Percentiles rank a stretch among this genome's conserved stretches.
Evolutionary conservation across 1,284 basidiomycete species (phyloP).

Genomic region (Erythrobasidium hasegawianum): DNA sequence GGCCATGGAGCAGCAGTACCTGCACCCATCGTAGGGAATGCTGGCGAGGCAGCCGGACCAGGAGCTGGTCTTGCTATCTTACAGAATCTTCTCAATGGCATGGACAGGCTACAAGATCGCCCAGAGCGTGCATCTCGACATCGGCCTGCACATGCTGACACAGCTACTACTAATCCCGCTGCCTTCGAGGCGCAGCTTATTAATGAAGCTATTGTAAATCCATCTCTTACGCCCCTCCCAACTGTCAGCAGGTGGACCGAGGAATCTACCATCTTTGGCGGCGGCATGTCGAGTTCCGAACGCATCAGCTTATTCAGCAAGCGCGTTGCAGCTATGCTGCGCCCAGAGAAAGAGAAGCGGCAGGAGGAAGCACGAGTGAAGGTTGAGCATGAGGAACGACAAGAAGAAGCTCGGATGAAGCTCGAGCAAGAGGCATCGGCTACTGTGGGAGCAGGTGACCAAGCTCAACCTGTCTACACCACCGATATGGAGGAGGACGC

Average conservation of each 20-base stretch:
- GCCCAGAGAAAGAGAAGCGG: conserved; percentile 52
- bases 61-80: conserved; percentile 5
- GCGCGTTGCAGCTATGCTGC: conserved; percentile 10
- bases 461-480: no score
- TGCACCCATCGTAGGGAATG: neutral
- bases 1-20: neutral
- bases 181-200: conserved; percentile 6
- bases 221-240: neutral
- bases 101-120: conserved; percentile 3
- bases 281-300: conserved; percentile 24
- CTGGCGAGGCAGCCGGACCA: neutral
- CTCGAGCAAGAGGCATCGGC: conserved; percentile 46
- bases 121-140: neutral
- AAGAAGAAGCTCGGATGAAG: no score
- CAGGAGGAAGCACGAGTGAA: conserved; percentile 46
- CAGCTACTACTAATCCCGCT: neutral
- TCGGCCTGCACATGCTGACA: neutral
- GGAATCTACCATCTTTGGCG: conserved; percentile 22
- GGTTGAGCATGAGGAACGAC: conserved; percentile 49
- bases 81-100: conserved; percentile 18
- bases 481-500: conserved; percentile 43
- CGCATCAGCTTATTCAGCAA: conserved; percentile 11
- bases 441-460: no score
- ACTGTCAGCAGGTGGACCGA: conserved; percentile 25
- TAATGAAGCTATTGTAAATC: conserved; percentile 12